phyloP scores from a whole-genome alignment of 2,329 filamentous ascomycete genomes.

The Trichophyton benhamiae region DNA sequence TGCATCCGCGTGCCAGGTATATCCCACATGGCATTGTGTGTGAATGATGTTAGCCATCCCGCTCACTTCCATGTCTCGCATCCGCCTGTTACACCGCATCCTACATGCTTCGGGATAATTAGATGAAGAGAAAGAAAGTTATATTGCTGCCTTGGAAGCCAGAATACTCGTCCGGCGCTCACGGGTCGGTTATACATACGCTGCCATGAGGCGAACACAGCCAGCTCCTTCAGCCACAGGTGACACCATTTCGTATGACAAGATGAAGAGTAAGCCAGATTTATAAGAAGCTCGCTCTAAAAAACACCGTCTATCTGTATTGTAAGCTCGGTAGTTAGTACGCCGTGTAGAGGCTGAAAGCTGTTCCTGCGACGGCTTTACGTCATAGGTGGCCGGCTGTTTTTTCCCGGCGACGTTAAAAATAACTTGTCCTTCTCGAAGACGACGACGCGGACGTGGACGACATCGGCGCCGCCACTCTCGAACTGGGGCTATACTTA shows the following conservation, averaged over 20 bases:
- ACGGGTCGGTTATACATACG: not conserved
- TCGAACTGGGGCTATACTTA: too few relatives aligned
- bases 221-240: not conserved
- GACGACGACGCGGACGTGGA: too few relatives aligned
- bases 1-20: not conserved
- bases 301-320: not conserved
- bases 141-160: not conserved
- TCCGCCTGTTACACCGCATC: not conserved
- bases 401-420: too few relatives aligned
- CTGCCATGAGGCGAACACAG: not conserved
- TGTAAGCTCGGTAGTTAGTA: not conserved
- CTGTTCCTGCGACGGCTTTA: not conserved
- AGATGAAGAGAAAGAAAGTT: not conserved
- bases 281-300: not conserved
- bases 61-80: not conserved
- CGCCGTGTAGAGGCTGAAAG: not conserved
- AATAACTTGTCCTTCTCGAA: too few relatives aligned
- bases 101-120: not conserved
- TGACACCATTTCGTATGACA: not conserved
- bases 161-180: not conserved
- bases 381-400: not conserved
- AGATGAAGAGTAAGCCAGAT: not conserved
- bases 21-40: not conserved
- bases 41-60: not conserved
- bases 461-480: too few relatives aligned